Evolutionary conservation across 192 early-diverging fungal species (phyloP).

Genomic region (Coemansia umbellata): DNA sequence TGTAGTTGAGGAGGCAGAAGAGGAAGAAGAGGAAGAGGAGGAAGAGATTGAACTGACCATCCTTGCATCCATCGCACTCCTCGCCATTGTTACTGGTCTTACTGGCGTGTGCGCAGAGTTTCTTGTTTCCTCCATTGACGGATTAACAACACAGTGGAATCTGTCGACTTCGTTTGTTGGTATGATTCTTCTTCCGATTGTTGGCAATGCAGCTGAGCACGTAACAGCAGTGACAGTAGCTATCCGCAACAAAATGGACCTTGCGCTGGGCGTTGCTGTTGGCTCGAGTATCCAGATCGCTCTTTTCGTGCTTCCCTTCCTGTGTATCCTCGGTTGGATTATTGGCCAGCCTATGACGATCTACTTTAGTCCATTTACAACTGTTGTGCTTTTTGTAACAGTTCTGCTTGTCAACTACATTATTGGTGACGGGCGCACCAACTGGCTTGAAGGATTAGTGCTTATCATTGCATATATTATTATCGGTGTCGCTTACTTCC

Average conservation of each 20-base stretch:
- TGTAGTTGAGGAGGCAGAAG: constrained; percentile 49
- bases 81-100: constrained; percentile 62
- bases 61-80: constrained; percentile 44
- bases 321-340: constrained; percentile 81
- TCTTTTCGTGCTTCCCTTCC: constrained; percentile 65
- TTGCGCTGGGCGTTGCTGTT: constrained; percentile 83
- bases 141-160: constrained; percentile 63
- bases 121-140: constrained; percentile 79
- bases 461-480: constrained; percentile 80
- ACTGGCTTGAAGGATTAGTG: constrained; percentile 90
- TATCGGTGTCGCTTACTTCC: constrained; percentile 78
- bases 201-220: constrained; percentile 89
- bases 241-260: constrained; percentile 87
- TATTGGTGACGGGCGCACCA: constrained; percentile 80
- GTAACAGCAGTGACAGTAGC: constrained; percentile 77
- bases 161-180: constrained; percentile 85
- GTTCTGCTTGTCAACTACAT: constrained; percentile 78
- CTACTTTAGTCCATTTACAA: constrained; percentile 79
- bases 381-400: constrained; percentile 73
- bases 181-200: constrained; percentile 85
- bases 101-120: constrained; percentile 83
- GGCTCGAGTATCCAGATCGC: constrained; percentile 91
- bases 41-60: constrained; percentile 61
- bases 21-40: constrained; percentile 57
- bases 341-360: constrained; percentile 76